Conservation (phyloP, 345 rosid genomes). For the Populus simonii region DNA sequence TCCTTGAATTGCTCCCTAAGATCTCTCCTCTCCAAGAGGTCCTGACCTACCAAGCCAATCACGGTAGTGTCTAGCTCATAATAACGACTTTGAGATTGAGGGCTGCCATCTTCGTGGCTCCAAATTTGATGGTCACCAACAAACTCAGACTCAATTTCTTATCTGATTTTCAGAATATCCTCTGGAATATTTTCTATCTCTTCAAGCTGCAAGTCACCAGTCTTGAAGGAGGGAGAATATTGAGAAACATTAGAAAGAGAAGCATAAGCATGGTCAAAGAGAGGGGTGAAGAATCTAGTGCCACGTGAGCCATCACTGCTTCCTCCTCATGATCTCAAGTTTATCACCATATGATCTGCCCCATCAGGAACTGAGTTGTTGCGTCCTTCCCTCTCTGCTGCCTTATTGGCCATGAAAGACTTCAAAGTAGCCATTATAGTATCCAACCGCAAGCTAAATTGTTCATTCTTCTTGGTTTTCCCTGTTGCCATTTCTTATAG, state of each 20-base stretch:
- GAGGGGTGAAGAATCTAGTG: constrained; percentile 21
- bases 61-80: constrained; percentile 68
- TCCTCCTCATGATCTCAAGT: constrained; percentile 32
- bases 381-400: no score
- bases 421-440: no score
- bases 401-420: no score
- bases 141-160: constrained; percentile 57
- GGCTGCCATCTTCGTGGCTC: constrained; percentile 47
- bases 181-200: constrained; percentile 45
- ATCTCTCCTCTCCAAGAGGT: constrained; percentile 52
- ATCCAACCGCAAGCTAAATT: no score
- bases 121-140: constrained; percentile 68
- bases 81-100: constrained; percentile 52
- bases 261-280: constrained; percentile 7
- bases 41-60: constrained; percentile 74
- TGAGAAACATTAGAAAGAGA: background rate
- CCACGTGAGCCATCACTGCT: constrained; percentile 20
- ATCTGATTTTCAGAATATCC: constrained; percentile 52
- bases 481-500: no score
- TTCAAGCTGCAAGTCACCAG: constrained; percentile 5
- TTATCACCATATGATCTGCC: constrained; percentile 33
- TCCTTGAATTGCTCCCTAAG: constrained; percentile 51
- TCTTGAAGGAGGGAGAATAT: background rate
- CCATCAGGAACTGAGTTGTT: no score
- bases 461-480: no score